phyloP scores from a whole-genome alignment of 106 monocot genomes.

The Hemerocallis citrina region DNA sequence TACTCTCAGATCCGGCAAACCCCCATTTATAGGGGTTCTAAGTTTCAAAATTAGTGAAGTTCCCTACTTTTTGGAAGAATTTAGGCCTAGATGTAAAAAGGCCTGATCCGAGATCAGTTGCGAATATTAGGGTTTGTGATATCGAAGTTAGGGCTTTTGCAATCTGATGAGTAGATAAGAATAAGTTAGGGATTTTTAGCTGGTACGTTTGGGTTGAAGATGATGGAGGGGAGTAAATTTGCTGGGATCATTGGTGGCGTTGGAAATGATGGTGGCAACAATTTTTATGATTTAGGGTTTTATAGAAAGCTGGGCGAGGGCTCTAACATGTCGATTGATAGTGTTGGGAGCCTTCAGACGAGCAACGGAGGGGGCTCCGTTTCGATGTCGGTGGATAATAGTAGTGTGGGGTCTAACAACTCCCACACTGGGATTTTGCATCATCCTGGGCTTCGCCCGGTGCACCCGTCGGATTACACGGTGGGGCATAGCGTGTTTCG shows the following conservation, averaged over 20 bases:
- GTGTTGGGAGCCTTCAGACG: conserved; percentile 9
- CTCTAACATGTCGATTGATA: conserved; percentile 35
- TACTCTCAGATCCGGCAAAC: neutral
- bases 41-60: neutral
- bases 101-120: conserved; percentile 4
- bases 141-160: neutral
- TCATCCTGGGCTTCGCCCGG: conserved; percentile 11
- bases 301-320: conserved; percentile 29
- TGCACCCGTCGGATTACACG: conserved; percentile 6
- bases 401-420: conserved; percentile 26
- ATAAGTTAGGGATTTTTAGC: neutral
- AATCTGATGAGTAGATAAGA: neutral
- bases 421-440: conserved; percentile 23
- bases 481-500: conserved; percentile 23
- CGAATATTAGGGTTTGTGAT: neutral
- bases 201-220: neutral
- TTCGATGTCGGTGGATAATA: conserved; percentile 27
- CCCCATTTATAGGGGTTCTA: neutral
- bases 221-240: conserved; percentile 27
- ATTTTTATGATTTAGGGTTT: conserved; percentile 21
- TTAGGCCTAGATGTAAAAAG: neutral
- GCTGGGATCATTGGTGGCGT: conserved; percentile 20
- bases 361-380: conserved; percentile 21
- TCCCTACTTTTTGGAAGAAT: neutral
- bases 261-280: conserved; percentile 4